phyloP scores from a whole-genome alignment of 2,329 filamentous ascomycete species.

The Pyrenochaeta sp. region DNA sequence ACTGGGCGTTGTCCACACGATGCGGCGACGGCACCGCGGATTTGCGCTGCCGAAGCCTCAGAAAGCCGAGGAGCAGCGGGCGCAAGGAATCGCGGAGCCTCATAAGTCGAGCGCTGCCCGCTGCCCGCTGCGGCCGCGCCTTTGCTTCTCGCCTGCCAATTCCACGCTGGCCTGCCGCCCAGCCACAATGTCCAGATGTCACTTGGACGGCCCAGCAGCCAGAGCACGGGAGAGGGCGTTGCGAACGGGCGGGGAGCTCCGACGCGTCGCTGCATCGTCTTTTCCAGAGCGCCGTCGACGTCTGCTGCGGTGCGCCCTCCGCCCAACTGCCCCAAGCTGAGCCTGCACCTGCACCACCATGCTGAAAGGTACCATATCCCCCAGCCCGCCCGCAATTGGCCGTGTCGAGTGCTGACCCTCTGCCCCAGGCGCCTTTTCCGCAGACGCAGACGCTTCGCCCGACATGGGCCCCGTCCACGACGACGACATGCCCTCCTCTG shows the following conservation, averaged over 20 bases:
- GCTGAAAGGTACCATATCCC: conserved; percentile 36
- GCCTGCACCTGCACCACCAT: conserved; percentile 29
- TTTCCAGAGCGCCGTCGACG: background rate
- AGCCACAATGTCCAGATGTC: no score
- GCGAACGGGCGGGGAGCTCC: conserved; percentile 11
- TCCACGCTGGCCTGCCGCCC: no score
- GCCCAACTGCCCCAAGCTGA: conserved; percentile 17
- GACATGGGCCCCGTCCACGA: conserved; percentile 41
- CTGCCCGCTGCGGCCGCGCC: no score
- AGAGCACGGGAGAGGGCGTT: conserved; percentile 7
- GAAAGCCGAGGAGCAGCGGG: conserved; percentile 11
- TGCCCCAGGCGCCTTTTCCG: conserved; percentile 33
- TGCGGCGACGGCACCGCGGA: background rate
- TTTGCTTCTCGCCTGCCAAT: no score
- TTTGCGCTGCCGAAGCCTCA: conserved; percentile 1
- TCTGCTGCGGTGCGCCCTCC: conserved; percentile 1
- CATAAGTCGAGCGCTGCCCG: no score
- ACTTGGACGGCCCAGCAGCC: background rate
- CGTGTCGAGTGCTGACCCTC: no score
- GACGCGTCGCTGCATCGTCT: conserved; percentile 3
- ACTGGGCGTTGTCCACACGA: no score
- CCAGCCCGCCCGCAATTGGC: no score
- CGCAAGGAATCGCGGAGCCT: no score
- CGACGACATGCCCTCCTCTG: conserved; percentile 45
- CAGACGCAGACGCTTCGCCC: conserved; percentile 46